These are phyloP conservation scores for Mortierella sp. DNA, from an alignment of 371 early-diverging fungal species.

Conservation along the genomic window DNA sequence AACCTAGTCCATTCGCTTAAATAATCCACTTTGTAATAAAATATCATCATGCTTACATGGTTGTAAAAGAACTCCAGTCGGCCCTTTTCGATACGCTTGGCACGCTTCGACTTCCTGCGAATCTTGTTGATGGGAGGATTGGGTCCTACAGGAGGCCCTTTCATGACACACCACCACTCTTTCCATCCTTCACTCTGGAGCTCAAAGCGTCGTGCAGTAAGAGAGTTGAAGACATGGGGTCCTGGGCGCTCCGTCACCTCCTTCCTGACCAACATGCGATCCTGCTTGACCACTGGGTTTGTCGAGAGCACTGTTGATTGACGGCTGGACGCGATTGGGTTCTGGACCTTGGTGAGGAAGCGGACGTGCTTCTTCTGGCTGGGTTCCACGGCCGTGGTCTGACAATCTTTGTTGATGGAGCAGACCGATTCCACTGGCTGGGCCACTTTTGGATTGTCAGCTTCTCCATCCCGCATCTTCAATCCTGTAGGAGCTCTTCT, in stretches of 20 bases:
- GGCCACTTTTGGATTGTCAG: neutral
- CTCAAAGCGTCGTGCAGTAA: slow-evolving; percentile 40
- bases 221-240: slow-evolving; percentile 50
- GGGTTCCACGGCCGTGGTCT: neutral
- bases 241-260: slow-evolving; percentile 51
- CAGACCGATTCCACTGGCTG: slow-evolving; percentile 25
- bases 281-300: slow-evolving; percentile 42
- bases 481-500: slow-evolving; percentile 32
- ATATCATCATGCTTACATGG: slow-evolving; percentile 35
- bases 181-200: slow-evolving; percentile 50
- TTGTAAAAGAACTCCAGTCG: slow-evolving; percentile 56
- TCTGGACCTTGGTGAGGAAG: slow-evolving; percentile 52
- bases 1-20: neutral
- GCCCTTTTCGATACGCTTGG: slow-evolving; percentile 41
- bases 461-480: slow-evolving; percentile 17
- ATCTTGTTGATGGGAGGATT: slow-evolving; percentile 23
- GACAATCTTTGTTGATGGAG: slow-evolving; percentile 37
- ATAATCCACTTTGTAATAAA: neutral
- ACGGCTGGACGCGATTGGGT: slow-evolving; percentile 36
- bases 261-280: slow-evolving; percentile 48
- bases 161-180: slow-evolving; percentile 58
- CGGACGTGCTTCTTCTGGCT: slow-evolving; percentile 43
- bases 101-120: slow-evolving; percentile 14
- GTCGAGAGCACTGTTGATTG: slow-evolving; percentile 24
- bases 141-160: slow-evolving; percentile 23